A percentile compares a stretch with the other conserved stretches of the same genome.
These are phyloP conservation scores for Litsea cubeba DNA, from an alignment of 164 flowering plant genomes.

Conservation along the genomic window DNA sequence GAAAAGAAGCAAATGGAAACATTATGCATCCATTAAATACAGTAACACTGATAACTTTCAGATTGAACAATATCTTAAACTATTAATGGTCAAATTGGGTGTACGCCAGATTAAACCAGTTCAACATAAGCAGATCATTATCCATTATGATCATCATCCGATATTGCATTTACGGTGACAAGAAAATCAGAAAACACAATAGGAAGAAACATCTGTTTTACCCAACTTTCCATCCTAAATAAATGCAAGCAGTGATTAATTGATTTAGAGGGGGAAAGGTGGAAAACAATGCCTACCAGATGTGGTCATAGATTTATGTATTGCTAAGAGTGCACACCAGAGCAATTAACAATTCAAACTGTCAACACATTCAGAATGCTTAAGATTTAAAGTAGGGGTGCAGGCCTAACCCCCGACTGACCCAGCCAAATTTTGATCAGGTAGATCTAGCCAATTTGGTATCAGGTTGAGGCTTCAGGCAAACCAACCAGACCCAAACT, in stretches of 20 bases:
- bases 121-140: neutral
- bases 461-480: no score
- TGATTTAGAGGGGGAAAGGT: neutral
- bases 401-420: no score
- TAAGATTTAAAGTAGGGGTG: no score
- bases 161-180: neutral
- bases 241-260: neutral
- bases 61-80: neutral
- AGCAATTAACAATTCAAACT: neutral
- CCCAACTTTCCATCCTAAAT: neutral
- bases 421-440: no score
- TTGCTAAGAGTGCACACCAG: neutral
- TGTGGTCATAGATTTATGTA: neutral
- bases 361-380: neutral
- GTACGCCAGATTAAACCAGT: neutral
- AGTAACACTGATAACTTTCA: no score
- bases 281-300: neutral
- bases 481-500: no score
- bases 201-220: no score
- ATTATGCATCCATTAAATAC: neutral
- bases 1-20: conserved; percentile 8
- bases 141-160: neutral
- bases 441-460: no score
- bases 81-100: neutral
- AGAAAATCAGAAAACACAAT: no score